Conservation (phyloP, 768 basidiomycete species). For the Pholiota molesta region DNA sequence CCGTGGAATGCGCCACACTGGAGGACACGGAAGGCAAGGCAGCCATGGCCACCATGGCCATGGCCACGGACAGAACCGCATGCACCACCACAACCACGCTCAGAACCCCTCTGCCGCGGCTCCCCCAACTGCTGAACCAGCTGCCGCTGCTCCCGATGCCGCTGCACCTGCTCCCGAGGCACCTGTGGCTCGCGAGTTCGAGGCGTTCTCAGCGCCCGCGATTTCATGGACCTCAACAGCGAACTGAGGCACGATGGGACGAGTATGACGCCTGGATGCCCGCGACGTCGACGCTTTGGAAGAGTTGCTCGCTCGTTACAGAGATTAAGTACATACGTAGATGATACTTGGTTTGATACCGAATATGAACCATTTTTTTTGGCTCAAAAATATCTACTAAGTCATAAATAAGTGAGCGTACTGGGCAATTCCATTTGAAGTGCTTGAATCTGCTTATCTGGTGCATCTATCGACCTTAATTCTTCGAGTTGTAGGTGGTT, state of each 20-base stretch:
- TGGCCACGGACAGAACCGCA: neutral
- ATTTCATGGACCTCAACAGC: slow-evolving; percentile 11
- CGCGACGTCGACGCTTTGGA: no score
- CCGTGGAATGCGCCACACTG: neutral
- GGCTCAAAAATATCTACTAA: neutral
- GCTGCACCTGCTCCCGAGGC: neutral
- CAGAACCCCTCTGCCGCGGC: neutral
- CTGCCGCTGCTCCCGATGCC: slow-evolving; percentile 4
- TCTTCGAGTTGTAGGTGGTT: neutral
- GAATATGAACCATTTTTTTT: neutral
- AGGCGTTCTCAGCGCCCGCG: slow-evolving; percentile 10
- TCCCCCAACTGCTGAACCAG: neutral
- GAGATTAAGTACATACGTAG: neutral
- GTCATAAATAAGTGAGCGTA: no score
- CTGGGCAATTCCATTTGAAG: no score
- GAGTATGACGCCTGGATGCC: no score
- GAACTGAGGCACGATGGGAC: neutral
- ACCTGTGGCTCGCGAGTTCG: neutral
- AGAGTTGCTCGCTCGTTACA: neutral
- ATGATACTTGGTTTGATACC: neutral
- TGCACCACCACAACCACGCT: neutral
- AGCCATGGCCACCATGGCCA: neutral
- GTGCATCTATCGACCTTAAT: no score
- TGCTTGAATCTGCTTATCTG: no score
- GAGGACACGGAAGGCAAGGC: neutral